Conservation (phyloP, 116 monocot genomes). For the Trichopus zeylanicus region DNA sequence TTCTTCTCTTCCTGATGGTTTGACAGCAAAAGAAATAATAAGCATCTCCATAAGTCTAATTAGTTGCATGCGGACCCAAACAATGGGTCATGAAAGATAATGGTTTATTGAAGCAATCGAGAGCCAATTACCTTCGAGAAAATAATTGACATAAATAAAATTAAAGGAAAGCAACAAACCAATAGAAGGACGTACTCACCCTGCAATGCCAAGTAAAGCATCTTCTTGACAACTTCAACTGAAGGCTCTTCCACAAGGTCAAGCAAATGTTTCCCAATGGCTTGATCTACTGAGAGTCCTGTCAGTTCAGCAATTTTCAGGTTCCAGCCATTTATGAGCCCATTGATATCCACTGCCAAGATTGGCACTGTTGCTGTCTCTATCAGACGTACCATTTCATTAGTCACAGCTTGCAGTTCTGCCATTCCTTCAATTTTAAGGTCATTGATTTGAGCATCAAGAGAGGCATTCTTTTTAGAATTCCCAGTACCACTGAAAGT, state of each 20-base stretch:
- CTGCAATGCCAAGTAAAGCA: slow-evolving; percentile 57
- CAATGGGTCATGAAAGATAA: neutral
- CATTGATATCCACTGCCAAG: slow-evolving; percentile 68
- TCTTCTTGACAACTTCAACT: slow-evolving; percentile 26
- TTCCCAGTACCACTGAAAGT: slow-evolving; percentile 18
- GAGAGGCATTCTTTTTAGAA: slow-evolving; percentile 1
- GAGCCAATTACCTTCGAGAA: too few relatives aligned
- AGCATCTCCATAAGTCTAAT: neutral
- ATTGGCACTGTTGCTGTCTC: slow-evolving; percentile 88
- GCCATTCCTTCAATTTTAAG: slow-evolving; percentile 54
- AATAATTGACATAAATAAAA: neutral
- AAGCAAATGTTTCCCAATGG: slow-evolving; percentile 59
- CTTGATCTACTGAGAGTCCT: slow-evolving; percentile 38
- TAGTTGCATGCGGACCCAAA: neutral
- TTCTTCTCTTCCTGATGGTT: slow-evolving; percentile 66
- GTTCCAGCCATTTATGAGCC: slow-evolving; percentile 89
- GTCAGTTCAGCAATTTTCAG: slow-evolving; percentile 64
- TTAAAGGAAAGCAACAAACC: neutral
- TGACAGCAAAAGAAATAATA: neutral
- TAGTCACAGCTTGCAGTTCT: slow-evolving; percentile 70
- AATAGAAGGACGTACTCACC: slow-evolving; percentile 9
- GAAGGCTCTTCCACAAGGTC: slow-evolving; percentile 46
- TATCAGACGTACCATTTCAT: slow-evolving; percentile 84
- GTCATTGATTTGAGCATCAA: slow-evolving; percentile 29
- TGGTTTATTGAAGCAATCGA: too few relatives aligned